Percentiles rank a stretch among this genome's conserved stretches.
These are phyloP conservation scores for Rhynchosporium secalis DNA, from an alignment of 2,329 filamentous ascomycete genomes.

Conservation along the genomic window DNA sequence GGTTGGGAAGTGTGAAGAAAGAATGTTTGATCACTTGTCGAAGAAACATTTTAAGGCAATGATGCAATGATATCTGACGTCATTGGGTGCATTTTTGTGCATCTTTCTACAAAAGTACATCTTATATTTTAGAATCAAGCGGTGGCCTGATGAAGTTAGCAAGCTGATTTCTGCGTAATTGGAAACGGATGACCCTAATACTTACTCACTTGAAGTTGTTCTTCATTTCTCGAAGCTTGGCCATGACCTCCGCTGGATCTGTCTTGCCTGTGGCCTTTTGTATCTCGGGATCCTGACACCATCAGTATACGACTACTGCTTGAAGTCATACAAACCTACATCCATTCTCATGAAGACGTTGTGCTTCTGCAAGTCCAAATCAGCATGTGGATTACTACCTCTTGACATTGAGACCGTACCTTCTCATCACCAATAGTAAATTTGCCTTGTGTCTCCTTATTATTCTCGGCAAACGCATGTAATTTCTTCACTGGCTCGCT, in stretches of 20 bases:
- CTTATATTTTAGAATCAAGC: constrained; percentile 23
- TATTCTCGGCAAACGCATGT: constrained; percentile 71
- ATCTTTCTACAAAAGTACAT: background rate
- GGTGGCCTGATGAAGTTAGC: constrained; percentile 20
- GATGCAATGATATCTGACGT: background rate
- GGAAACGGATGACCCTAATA: constrained; percentile 11
- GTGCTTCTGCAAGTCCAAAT: constrained; percentile 61
- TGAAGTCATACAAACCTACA: constrained; percentile 49
- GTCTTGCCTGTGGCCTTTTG: constrained; percentile 82
- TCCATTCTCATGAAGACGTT: constrained; percentile 95
- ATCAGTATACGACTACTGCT: constrained; percentile 18
- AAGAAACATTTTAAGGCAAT: background rate
- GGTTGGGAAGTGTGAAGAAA: background rate
- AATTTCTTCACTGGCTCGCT: constrained; percentile 76
- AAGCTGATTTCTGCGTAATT: background rate
- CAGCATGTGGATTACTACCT: constrained; percentile 10
- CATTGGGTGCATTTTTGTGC: background rate
- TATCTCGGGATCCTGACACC: constrained; percentile 70
- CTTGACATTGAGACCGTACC: constrained; percentile 51
- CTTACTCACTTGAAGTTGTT: constrained; percentile 51
- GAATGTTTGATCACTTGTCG: background rate
- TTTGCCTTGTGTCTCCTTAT: constrained; percentile 87
- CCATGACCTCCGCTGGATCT: constrained; percentile 82
- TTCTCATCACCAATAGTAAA: constrained; percentile 98
- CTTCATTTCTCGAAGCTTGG: constrained; percentile 85